These are phyloP conservation scores for Sphaerosporella brunnea DNA, from an alignment of 495 filamentous ascomycete genomes.

Conservation along the genomic window DNA sequence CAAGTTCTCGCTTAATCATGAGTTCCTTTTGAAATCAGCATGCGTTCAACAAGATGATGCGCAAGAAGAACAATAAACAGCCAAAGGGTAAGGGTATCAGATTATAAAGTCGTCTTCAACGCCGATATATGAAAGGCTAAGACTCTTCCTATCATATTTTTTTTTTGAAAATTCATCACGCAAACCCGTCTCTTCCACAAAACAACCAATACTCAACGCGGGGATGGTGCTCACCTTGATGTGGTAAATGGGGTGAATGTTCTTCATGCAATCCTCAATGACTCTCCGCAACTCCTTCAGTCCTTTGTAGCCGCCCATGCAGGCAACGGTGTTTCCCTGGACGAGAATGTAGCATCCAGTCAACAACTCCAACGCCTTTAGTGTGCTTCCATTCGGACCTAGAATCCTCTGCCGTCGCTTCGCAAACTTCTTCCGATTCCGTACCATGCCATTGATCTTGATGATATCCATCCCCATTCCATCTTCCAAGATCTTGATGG, in stretches of 20 bases:
- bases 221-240: conserved; percentile 42
- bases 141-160: conserved; percentile 12
- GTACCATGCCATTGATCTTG: conserved; percentile 72
- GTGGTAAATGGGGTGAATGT: conserved; percentile 58
- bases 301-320: conserved; percentile 81
- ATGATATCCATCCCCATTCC: conserved; percentile 79
- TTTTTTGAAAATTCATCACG: conserved; percentile 10
- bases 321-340: conserved; percentile 87
- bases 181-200: neutral
- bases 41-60: neutral
- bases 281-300: conserved; percentile 83
- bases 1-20: conserved; percentile 98
- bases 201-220: neutral
- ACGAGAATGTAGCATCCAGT: conserved; percentile 88
- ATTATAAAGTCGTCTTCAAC: conserved; percentile 7
- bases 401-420: conserved; percentile 88
- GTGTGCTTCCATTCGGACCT: conserved; percentile 62
- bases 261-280: conserved; percentile 90
- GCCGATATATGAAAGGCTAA: conserved; percentile 5
- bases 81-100: conserved; percentile 3
- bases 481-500: conserved; percentile 86
- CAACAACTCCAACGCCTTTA: conserved; percentile 91
- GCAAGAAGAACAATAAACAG: neutral
- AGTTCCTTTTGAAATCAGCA: conserved; percentile 38
- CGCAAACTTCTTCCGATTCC: conserved; percentile 92